phyloP scores from a whole-genome alignment of 345 rosid genomes.

The Eucalyptus paniculata region DNA sequence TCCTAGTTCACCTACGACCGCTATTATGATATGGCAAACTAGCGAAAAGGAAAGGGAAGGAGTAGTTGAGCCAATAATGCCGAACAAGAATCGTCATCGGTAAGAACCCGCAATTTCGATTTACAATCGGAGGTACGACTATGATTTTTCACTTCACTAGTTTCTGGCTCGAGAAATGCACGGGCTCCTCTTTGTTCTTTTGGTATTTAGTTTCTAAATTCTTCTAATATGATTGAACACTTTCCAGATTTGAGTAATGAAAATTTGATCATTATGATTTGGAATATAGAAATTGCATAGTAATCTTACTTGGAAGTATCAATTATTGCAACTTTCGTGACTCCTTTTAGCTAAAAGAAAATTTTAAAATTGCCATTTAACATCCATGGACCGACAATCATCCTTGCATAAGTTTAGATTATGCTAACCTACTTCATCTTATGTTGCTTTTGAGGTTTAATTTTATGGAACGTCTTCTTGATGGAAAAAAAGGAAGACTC shows the following conservation, averaged over 20 bases:
- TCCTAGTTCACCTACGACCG: not conserved
- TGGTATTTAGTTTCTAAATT: not conserved
- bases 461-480: not conserved
- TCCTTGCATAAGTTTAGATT: not conserved
- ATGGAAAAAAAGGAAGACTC: not conserved
- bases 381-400: not conserved
- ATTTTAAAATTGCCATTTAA: not conserved
- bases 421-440: not conserved
- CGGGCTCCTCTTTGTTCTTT: not conserved
- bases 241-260: not conserved
- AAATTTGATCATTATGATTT: not conserved
- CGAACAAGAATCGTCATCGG: not conserved
- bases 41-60: not conserved
- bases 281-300: not conserved
- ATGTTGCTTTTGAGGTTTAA: not conserved
- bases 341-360: not conserved
- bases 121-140: not conserved
- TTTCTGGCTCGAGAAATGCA: not conserved
- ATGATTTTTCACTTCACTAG: not conserved
- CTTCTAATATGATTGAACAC: not conserved
- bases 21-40: not conserved
- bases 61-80: not conserved
- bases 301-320: not conserved
- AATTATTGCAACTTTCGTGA: not conserved
- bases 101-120: not conserved